Evolutionary conservation across 345 rosid genomes (phyloP), one percentile per base, ranked within the genome.

Genomic region (Bruguiera parviflora): DNA sequence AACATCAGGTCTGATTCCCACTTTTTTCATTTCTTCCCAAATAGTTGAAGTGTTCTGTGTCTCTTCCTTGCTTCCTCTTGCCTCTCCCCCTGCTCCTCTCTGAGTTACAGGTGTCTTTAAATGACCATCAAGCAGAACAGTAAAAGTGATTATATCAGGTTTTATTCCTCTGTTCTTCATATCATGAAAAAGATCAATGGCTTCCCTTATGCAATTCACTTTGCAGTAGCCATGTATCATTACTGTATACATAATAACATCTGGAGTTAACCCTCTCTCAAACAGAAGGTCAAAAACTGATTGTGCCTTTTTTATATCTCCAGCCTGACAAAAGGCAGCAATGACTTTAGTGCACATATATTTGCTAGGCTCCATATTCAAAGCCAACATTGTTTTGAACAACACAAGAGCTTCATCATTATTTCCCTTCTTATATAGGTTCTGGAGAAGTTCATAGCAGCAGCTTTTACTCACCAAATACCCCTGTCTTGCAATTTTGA

Each of bases 1-100:
- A 55, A 55, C 59, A 55, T 55, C 59, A 22, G 59, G 59, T 24
- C 59, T 55, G 59, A 55, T 55, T 22, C 28, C 28, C 59, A 22
- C 24, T 55, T 25, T 9, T 15, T 55, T 55, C 59, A 55, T 55
- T 55, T 55, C 59, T 55, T 5, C 15, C 29, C 27, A 55, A 22
- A 55, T 1, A 13, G 15, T 55, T 55, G 59, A 22, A 15, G 18
- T 13, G 49, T 43, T 19, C 18, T 3, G 49, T 43, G 49, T 43
- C 6, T 21, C 59, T 21, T 55, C 29, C 24, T 22, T 55, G 28
- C 28, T 9, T 25, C 10, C 59, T 21, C 59, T 16, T 22, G 27
- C 59, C 16, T 25, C 28, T 22, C 24, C 24, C 59, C 59, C 59
- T 55, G 28, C 27, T 11, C 28, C 29, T 55, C 29, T 13, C 28